These are phyloP conservation scores for Gentiana straminea DNA, from an alignment of 257 asterid genomes.

Conservation along the genomic window DNA sequence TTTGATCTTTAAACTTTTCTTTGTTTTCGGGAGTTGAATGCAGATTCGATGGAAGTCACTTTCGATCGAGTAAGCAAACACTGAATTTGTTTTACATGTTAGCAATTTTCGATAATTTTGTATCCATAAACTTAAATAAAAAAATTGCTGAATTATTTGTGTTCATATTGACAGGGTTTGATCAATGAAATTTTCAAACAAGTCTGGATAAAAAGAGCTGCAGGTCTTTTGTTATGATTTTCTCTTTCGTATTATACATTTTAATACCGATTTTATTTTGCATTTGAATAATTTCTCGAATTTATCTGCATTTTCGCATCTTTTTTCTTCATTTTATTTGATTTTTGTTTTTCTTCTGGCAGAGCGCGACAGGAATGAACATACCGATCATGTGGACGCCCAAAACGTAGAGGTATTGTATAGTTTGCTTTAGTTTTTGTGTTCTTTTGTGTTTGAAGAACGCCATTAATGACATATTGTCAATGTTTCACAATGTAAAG, in stretches of 20 bases:
- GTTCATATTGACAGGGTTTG: constrained; percentile 46
- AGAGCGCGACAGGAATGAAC: constrained; percentile 71
- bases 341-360: constrained; percentile 9
- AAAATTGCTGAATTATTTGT: not conserved
- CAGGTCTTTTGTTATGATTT: constrained; percentile 32
- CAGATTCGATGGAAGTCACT: constrained; percentile 29
- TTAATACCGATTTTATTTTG: too few species aligned
- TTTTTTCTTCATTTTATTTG: not conserved
- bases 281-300: not conserved
- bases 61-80: constrained; percentile 47
- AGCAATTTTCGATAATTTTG: not conserved
- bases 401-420: constrained; percentile 25
- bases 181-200: constrained; percentile 65
- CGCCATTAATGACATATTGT: not conserved
- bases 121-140: not conserved
- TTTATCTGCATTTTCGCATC: not conserved
- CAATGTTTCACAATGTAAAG: not conserved
- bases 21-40: not conserved
- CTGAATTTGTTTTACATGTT: not conserved
- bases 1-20: too few species aligned
- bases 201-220: constrained; percentile 71
- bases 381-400: constrained; percentile 36
- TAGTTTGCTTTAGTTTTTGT: not conserved
- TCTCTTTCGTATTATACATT: not conserved
- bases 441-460: not conserved